Base-by-base conservation (phyloP, 78 protist species). In the Guillardia theta region DNA sequence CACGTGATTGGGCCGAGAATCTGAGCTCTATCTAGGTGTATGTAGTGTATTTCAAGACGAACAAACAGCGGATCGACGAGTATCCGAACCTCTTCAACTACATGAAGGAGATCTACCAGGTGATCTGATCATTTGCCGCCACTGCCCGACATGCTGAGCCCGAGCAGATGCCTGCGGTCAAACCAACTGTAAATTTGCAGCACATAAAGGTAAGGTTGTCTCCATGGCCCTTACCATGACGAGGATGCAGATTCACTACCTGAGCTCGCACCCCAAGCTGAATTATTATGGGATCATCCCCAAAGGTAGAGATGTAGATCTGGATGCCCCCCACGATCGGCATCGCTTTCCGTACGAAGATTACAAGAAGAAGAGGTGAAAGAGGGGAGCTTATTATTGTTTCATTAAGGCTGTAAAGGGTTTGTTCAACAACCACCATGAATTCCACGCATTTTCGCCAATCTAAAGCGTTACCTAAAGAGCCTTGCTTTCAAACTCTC, bases 171-270 rank as follows among this genome's bases (percentile, higher is more conserved):
- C 58, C 77, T 18, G 95, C 5, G 10, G 30, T 96, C 5, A 53
- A 43, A 15, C 2, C 27, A 36, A 96, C 96, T n/a, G 93, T 94
- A 45, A 94, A 97, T 93, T 47, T 98, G n/a, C 44, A 93, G 33
- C 98, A 98, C 94, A 97, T 97, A 70, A 96, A 96, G 95, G 15
- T 15, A 50, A n/a, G n/a, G n/a, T n/a, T n/a, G n/a, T n/a, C n/a
- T n/a, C n/a, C n/a, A n/a, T n/a, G n/a, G n/a, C n/a, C n/a, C n/a
- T n/a, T n/a, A n/a, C n/a, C n/a, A n/a, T n/a, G n/a, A n/a, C n/a
- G n/a, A n/a, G n/a, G n/a, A n/a, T n/a, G n/a, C n/a, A n/a, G n/a
- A n/a, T n/a, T n/a, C 58, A 50, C 15, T 50, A 50, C 58, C 15
- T 50, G 30, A 50, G 30, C 58, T 50, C 58, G 58, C 58, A 50